These are phyloP conservation scores for Exophiala viscosa DNA, from an alignment of 2,329 filamentous ascomycete genomes.

Conservation along the genomic window DNA sequence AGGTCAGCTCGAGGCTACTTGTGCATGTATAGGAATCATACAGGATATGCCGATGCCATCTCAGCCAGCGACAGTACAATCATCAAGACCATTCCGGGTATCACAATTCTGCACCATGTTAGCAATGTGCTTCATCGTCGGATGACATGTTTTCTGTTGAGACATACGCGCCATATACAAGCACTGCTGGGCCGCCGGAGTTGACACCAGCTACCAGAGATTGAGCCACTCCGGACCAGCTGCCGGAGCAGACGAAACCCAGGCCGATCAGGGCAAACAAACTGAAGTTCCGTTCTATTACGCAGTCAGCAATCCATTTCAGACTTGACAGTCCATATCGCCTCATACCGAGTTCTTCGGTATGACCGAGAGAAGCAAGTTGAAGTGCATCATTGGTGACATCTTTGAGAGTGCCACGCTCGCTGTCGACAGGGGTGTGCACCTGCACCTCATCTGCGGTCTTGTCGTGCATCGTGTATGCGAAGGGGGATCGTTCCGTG, in stretches of 20 bases:
- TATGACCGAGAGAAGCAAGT: not conserved
- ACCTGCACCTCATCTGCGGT: not conserved
- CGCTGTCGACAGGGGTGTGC: not conserved
- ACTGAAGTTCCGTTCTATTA: not conserved
- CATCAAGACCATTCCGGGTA: not conserved
- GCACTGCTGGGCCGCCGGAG: not conserved
- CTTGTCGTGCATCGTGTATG: not conserved
- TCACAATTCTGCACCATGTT: not conserved
- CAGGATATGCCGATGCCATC: not conserved
- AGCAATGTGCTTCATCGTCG: too few species aligned
- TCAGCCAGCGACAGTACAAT: conserved; percentile 1
- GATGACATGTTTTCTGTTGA: too few species aligned
- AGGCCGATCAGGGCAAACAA: not conserved
- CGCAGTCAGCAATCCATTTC: too few species aligned
- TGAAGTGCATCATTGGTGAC: not conserved
- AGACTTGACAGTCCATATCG: too few species aligned
- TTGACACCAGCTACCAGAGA: not conserved
- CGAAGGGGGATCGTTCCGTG: not conserved
- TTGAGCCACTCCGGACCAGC: not conserved
- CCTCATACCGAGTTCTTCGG: not conserved
- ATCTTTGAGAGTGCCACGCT: not conserved
- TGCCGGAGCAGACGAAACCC: conserved; percentile 1
- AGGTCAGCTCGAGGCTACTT: not conserved
- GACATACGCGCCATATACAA: not conserved
- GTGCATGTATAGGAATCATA: not conserved